A percentile compares a stretch with the other conserved stretches of the same genome.
Evolutionary conservation across 2,329 filamentous ascomycete species (phyloP).

Genomic region (Biscogniauxia marginata): DNA sequence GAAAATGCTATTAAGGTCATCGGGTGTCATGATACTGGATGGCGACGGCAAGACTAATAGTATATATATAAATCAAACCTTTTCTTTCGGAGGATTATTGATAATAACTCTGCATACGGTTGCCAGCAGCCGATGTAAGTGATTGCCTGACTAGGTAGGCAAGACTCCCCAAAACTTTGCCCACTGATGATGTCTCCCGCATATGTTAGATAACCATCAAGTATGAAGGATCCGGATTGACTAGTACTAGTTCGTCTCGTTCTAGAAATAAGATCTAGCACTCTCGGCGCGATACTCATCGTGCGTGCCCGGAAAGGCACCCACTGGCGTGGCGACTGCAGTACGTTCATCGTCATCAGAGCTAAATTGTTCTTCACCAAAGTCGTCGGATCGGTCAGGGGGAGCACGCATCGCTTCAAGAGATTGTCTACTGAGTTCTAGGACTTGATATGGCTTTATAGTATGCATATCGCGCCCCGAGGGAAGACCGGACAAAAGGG

Average conservation of each 20-base stretch:
- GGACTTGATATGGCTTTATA: conserved; percentile 65
- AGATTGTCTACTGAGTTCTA: conserved; percentile 61
- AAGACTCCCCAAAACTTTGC: neutral
- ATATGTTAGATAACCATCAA: neutral
- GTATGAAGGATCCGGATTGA: neutral
- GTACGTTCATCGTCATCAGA: conserved; percentile 43
- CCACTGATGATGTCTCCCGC: neutral
- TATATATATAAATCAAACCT: neutral
- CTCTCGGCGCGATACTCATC: conserved; percentile 28
- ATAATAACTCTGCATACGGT: neutral
- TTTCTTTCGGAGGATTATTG: neutral
- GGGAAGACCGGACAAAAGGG: conserved; percentile 75
- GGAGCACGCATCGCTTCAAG: conserved; percentile 62
- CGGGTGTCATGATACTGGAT: neutral
- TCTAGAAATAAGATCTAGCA: conserved; percentile 32
- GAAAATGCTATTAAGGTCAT: neutral
- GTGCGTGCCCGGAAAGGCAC: conserved; percentile 28
- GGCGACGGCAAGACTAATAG: too few relatives aligned
- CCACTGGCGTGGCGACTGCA: conserved; percentile 24
- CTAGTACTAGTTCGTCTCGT: neutral
- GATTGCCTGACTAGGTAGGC: neutral
- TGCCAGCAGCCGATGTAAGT: neutral
- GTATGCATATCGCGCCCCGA: conserved; percentile 84
- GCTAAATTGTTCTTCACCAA: conserved; percentile 37
- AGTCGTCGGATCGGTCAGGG: conserved; percentile 46